These are phyloP conservation scores for Diaporthe vaccinii DNA, from an alignment of 2,329 filamentous ascomycete species.

Conservation along the genomic window DNA sequence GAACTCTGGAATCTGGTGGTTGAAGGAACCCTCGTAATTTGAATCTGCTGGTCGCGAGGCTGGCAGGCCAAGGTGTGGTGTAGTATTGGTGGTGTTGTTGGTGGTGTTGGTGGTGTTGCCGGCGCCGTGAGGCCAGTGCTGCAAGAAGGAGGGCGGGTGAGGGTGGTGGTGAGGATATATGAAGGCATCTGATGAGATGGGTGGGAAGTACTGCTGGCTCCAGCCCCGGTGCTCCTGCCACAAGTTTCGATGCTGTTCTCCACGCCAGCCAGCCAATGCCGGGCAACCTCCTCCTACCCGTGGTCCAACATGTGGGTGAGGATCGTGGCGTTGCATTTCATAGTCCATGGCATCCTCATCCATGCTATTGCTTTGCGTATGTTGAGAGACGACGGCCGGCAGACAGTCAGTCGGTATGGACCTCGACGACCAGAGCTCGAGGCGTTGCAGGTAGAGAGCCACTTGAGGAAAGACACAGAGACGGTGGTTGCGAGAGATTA, in stretches of 20 bases:
- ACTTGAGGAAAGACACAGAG: neutral
- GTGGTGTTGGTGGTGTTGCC: neutral
- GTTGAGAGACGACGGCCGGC: neutral
- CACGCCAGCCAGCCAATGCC: slow-evolving; percentile 37
- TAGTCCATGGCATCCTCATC: slow-evolving; percentile 52
- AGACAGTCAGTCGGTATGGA: neutral
- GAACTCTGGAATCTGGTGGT: slow-evolving; percentile 29
- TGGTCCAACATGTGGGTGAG: slow-evolving; percentile 36
- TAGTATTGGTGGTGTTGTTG: neutral
- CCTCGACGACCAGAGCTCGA: slow-evolving; percentile 1
- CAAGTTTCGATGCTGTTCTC: slow-evolving; percentile 20
- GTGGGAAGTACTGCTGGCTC: slow-evolving; percentile 34
- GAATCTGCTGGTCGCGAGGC: slow-evolving; percentile 25
- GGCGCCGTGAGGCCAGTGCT: slow-evolving; percentile 23
- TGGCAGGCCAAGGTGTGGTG: slow-evolving; percentile 17
- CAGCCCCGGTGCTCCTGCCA: slow-evolving; percentile 31
- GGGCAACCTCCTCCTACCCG: slow-evolving; percentile 34
- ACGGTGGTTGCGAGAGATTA: neutral
- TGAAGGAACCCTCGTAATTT: slow-evolving; percentile 18
- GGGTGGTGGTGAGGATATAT: slow-evolving; percentile 25
- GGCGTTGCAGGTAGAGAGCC: neutral
- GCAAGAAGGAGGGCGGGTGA: slow-evolving; percentile 4
- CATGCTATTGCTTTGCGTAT: slow-evolving; percentile 25
- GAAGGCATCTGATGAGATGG: slow-evolving; percentile 32
- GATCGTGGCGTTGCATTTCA: slow-evolving; percentile 47